These are phyloP conservation scores for Ceratobasidium theobromae DNA, from an alignment of 1,284 basidiomycete species.

Conservation along the genomic window DNA sequence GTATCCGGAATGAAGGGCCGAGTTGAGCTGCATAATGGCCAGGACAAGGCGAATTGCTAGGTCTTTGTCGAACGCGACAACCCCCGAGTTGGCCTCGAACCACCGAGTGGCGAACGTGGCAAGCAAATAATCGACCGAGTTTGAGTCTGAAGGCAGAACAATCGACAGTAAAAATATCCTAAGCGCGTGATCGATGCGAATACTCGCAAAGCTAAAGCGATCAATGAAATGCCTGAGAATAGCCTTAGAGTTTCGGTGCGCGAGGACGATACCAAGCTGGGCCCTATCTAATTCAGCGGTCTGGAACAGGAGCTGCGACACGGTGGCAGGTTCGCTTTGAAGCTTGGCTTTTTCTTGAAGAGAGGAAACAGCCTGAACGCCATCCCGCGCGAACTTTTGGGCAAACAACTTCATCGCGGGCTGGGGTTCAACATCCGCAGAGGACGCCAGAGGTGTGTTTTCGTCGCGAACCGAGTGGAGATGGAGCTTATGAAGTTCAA, in stretches of 20 bases:
- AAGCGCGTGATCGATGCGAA: conserved; percentile 86
- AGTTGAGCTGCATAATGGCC: conserved; percentile 85
- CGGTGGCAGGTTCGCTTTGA: conserved; percentile 60
- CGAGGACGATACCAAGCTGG: conserved; percentile 82
- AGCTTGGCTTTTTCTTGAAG: conserved; percentile 58
- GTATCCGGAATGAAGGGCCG: conserved; percentile 57
- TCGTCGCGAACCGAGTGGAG: conserved; percentile 63
- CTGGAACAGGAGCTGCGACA: conserved; percentile 83
- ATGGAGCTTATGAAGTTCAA: conserved; percentile 70
- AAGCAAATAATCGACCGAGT: conserved; percentile 65
- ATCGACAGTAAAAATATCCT: conserved; percentile 85
- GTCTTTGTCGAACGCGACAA: conserved; percentile 76
- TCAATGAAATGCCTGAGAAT: conserved; percentile 84
- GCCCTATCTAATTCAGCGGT: conserved; percentile 81
- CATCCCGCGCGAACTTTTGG: conserved; percentile 69
- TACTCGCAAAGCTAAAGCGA: conserved; percentile 78
- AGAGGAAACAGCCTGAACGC: conserved; percentile 67
- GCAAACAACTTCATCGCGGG: conserved; percentile 70
- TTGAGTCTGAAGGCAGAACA: conserved; percentile 61
- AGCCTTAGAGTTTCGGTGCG: conserved; percentile 65
- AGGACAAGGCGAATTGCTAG: conserved; percentile 77
- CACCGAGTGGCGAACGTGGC: conserved; percentile 80
- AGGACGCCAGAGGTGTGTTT: conserved; percentile 42
- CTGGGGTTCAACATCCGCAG: conserved; percentile 47
- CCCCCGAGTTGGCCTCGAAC: conserved; percentile 83